Base-by-base conservation (phyloP, 768 basidiomycete genomes). In the Pleurotus giganteus region DNA sequence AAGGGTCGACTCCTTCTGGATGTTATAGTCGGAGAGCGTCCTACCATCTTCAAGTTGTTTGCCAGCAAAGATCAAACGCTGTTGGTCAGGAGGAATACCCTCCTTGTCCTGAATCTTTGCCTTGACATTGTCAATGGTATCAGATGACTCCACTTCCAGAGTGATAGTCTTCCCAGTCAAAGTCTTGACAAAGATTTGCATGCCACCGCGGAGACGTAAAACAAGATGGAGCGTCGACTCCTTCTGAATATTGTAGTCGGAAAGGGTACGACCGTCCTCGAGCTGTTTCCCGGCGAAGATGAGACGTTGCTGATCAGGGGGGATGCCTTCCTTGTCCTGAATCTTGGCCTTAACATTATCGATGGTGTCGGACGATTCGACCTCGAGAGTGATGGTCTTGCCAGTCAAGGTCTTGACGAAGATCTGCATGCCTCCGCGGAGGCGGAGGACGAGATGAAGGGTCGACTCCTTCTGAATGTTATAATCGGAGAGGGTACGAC, bases 401-500 rank as follows among this genome's bases (percentile, higher is more conserved):
- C 91, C 91, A 0, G 90, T 94, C 19, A 92, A 70, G 0, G 89
- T 90, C 78, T 93, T 92, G 29, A 92, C 89, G 57, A 92, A 92
- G 56, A 92, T 91, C 62, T 94, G 91, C 91, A 94, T 92, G 4
- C 91, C 91, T 60, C 92, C 93, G 64, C 91, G 88, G n/a, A 96
- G 84, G 70, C 93, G 89, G 28, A 95, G 84, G 26, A 95, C 91
- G 64, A 76, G 82, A 65, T 95, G 94, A 51, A 96, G 87, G 36
- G 93, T 95, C 0, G 88, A 91, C 74, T 96, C 93, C 77, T 95
- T 95, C 82, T 96, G 94, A 61, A 96, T 94, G 69, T 94, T 92
- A 68, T 93, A 92, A 60, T 91, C 90, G 5, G 88, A 89, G 0
- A 93, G 78, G 3, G 90, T 96, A 46, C 94, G 86, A 2, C 94